These are phyloP conservation scores for Backusella mclennaniae DNA, from an alignment of 192 early-diverging fungal species.

Conservation along the genomic window DNA sequence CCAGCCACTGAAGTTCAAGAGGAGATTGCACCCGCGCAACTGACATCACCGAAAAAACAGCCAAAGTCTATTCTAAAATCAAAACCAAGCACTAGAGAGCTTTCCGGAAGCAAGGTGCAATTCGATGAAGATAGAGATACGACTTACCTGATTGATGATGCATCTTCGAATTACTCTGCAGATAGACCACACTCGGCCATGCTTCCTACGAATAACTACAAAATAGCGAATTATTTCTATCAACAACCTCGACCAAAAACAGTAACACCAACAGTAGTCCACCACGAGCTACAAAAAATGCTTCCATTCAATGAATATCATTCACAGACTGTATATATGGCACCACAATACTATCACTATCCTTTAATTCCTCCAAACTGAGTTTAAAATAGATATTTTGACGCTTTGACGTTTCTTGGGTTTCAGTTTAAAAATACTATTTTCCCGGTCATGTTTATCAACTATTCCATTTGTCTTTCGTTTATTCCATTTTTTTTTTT, in stretches of 20 bases:
- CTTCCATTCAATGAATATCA: not conserved
- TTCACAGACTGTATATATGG: not conserved
- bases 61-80: not conserved
- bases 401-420: conserved; percentile 6
- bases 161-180: not conserved
- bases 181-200: not conserved
- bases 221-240: not conserved
- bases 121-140: not conserved
- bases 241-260: not conserved
- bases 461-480: not conserved
- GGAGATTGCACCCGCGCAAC: not conserved
- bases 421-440: conserved; percentile 7
- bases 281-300: not conserved
- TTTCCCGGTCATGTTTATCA: not conserved
- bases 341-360: not conserved
- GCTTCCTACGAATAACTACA: not conserved
- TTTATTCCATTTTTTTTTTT: not conserved
- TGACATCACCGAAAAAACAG: not conserved
- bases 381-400: not conserved
- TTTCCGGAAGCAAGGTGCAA: not conserved
- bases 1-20: not conserved
- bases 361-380: not conserved
- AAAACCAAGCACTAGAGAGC: not conserved
- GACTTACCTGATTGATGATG: not conserved
- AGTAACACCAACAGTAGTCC: not conserved